Base-by-base conservation (phyloP, 495 filamentous ascomycete genomes). In the Lichina pygmaea region DNA sequence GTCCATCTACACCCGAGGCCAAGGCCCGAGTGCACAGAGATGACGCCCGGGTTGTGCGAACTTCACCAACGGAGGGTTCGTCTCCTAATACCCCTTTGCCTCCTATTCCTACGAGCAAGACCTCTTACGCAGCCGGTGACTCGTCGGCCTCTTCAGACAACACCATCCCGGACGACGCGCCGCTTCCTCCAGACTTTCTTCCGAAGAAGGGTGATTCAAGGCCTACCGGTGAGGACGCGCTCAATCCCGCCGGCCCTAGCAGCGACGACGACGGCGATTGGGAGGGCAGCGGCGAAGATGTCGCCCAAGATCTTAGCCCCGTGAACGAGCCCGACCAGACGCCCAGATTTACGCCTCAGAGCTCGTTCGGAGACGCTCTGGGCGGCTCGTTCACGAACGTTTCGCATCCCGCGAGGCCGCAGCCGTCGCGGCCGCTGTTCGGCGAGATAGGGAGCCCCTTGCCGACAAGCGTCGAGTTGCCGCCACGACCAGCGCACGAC, bases 101-200 rank as follows among this genome's bases (percentile, higher is more conserved):
- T 33, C 81, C 80, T n/a, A 77, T 85, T 49, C 57, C 78, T 40
- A 80, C 76, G 16, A 83, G 72, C 62, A 77, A 75, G 61, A 63
- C 65, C 48, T 62, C 54, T 41, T 81, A 75, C 57, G 63, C 65
- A 33, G 58, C 73, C 45, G 72, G 75, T 31, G 76, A 82, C 45
- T 75, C 76, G 30, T 78, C 78, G 7, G 66, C 67, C 46, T 80
- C 77, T 13, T 78, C 79, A 44, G 43, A 49, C 39, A 64, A 64
- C 45, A 54, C 57, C n/a, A 44, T 61, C 48, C 48, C 58, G 9
- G 62, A 68, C 16, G 64, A 75, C 37, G 67, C 66, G 13, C 73
- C 75, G 10, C 50, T 80, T 6, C 76, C 77, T 3, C 74, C 72
- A 5, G 73, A 75, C 50, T 77, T 73, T 46, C 55, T 43, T 46